A percentile compares a stretch with the other conserved stretches of the same genome.
phyloP scores from a whole-genome alignment of 1,284 basidiomycete genomes.

The Schizophyllum amplum region DNA sequence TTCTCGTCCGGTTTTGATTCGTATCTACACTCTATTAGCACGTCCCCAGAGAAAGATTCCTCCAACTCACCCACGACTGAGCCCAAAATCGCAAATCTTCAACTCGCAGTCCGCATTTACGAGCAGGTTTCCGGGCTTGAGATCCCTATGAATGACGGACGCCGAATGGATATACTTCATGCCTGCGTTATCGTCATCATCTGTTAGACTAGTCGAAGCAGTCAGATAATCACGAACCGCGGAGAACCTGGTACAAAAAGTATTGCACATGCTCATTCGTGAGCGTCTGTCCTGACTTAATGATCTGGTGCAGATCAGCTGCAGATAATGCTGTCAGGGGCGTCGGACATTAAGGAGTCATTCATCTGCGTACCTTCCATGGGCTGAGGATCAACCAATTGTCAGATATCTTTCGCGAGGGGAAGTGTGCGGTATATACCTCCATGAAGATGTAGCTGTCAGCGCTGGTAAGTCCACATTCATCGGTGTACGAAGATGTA shows the following conservation, averaged over 20 bases:
- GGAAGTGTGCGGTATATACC: conserved; percentile 32
- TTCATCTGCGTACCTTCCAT: conserved; percentile 87
- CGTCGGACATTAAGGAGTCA: conserved; percentile 9
- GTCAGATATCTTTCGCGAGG: conserved; percentile 2
- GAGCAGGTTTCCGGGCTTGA: conserved; percentile 92
- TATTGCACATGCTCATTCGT: conserved; percentile 96
- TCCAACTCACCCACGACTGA: conserved; percentile 55
- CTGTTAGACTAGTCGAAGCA: conserved; percentile 1
- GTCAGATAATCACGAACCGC: conserved; percentile 45
- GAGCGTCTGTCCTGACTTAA: conserved; percentile 82
- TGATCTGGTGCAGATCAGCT: conserved; percentile 93
- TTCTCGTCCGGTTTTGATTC: conserved; percentile 54
- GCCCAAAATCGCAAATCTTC: conserved; percentile 98
- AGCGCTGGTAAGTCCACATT: conserved; percentile 11
- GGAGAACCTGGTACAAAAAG: conserved; percentile 95
- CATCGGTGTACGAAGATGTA: conserved; percentile 13
- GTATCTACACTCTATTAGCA: conserved; percentile 15
- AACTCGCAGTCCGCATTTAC: conserved; percentile 98
- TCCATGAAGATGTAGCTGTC: conserved; percentile 91
- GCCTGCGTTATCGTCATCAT: conserved; percentile 28
- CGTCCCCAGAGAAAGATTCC: neutral
- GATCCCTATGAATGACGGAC: conserved; percentile 81
- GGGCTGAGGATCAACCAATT: conserved; percentile 39
- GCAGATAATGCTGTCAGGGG: conserved; percentile 14
- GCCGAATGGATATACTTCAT: conserved; percentile 96